Evolutionary conservation across 2,329 filamentous ascomycete genomes (phyloP), one percentile per base, ranked within the genome.

Genomic region (Sarocladium brachiariae): DNA sequence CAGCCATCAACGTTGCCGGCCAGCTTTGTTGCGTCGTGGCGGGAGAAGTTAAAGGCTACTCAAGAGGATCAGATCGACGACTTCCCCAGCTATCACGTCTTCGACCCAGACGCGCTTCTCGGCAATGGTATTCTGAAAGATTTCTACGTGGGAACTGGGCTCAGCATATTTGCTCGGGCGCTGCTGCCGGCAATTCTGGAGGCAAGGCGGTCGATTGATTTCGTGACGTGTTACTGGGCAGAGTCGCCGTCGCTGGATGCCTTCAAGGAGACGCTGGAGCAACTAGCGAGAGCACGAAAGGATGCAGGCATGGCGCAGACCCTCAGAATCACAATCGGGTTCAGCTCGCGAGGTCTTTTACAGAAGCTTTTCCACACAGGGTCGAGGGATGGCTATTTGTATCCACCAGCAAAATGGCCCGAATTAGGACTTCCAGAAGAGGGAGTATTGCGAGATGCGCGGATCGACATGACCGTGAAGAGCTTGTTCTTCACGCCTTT

Each of bases 181-280:
- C 70, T 89, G 6, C 66, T 84, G 1, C 80, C 85, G 2, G 78
- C 81, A 8, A 75, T 91, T 3, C 67, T 78, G 4, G 62, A 68
- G 1, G 83, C 87, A 2, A 70, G 76, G 31, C 67, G 74, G 45
- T 87, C 89, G 58, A 70, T 91, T 24, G 79, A 90, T 52, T 74
- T 93, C 37, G 85, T 90, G 6, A 92, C 88, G 8, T 92, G 88
- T 65, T 93, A 91, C 67, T 91, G 87, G 87, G 83, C 87, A 0
- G 70, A 71, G 0, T 91, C 87, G 0, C 65, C 74, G 1, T 84
- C 81, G 0, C 71, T 84, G 16, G 68, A 75, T 3, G 74, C 74
- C 1, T 69, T 93, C 11, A 73, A 70, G 34, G 68, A 77, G 3
- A 71, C 81, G 0, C 73, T 93, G 1, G 65, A 73, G 13, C 70